Percentiles rank a stretch among this genome's conserved stretches.
phyloP scores from a whole-genome alignment of 176 grass and related monocot genomes.

The Aegilops longissima region DNA sequence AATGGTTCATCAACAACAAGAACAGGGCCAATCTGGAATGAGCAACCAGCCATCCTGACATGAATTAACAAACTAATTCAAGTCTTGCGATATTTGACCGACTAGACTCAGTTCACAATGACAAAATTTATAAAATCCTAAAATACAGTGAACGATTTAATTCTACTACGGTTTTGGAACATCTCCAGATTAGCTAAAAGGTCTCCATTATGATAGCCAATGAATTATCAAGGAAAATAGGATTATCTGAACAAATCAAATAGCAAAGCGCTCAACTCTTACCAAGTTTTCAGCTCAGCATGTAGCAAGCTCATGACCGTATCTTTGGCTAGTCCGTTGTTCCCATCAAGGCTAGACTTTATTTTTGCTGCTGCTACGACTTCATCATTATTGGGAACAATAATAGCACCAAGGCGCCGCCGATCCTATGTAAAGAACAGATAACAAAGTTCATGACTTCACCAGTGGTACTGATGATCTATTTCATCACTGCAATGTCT shows the following conservation, averaged over 20 bases:
- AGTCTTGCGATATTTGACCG: neutral
- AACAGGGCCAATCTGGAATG: constrained; percentile 77
- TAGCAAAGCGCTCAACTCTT: neutral
- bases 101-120: neutral
- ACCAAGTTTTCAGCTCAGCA: constrained; percentile 72
- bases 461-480: neutral
- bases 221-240: neutral
- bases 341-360: constrained; percentile 40
- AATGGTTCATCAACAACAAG: constrained; percentile 72
- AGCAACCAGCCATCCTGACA: constrained; percentile 58
- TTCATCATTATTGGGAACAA: constrained; percentile 87
- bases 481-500: neutral
- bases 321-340: constrained; percentile 44
- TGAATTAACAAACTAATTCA: constrained; percentile 7
- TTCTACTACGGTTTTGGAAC: neutral
- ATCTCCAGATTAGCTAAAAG: neutral
- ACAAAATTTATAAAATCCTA: neutral
- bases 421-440: constrained; percentile 59
- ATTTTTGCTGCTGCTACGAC: constrained; percentile 40
- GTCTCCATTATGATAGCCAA: neutral
- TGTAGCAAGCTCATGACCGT: constrained; percentile 56
- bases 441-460: neutral
- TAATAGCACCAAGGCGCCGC: constrained; percentile 69
- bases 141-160: neutral
- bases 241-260: too few relatives aligned